Evolutionary conservation across 2,329 filamentous ascomycete genomes (phyloP), one percentile per base, ranked within the genome.

Genomic region (Coniochaeta sp.): DNA sequence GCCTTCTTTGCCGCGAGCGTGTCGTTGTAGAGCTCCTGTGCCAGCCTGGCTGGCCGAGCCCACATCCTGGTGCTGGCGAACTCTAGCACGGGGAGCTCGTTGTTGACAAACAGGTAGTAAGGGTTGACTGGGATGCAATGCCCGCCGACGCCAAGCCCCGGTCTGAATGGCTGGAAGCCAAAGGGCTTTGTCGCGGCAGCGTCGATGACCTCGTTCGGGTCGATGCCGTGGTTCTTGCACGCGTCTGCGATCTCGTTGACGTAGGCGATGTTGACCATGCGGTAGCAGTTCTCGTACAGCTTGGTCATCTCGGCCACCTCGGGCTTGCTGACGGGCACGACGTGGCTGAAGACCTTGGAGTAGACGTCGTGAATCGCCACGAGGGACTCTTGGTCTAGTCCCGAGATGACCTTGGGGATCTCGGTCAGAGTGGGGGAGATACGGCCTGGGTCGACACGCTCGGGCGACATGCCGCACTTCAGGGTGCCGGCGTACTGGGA

Each of bases 231-330:
- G 0, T 69, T 62, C 8, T 68, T 59, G 59, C 80, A 83, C 7
- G 81, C 80, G 63, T 83, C 79, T 1, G 80, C 79, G 78, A 84
- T 82, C 62, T 84, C 81, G 64, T 83, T 83, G 60, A 76, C 79
- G 60, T 80, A 84, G 0, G 81, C 80, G 36, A 82, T 81, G 65
- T 75, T 75, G 14, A 84, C 71, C 77, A 82, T 83, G 1, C 81
- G 74, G 66, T 83, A 80, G 65, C 81, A 84, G 66, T 84, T 84
- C 62, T 84, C 81, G 65, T 82, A 84, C 14, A 84, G 70, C 69
- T 84, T 84, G 63, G 77, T 80, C 79, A 84, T 83, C 68, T 84
- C 81, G 1, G 81, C 81, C 1, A 82, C 80, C 64, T 84, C 81
- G 1, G 81, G 80, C 33, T 69, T 70, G 12, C 78, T 79, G 33